Evolutionary conservation across 2,329 filamentous ascomycete species (phyloP).

Genomic region (Tolypocladium guangdongense): DNA sequence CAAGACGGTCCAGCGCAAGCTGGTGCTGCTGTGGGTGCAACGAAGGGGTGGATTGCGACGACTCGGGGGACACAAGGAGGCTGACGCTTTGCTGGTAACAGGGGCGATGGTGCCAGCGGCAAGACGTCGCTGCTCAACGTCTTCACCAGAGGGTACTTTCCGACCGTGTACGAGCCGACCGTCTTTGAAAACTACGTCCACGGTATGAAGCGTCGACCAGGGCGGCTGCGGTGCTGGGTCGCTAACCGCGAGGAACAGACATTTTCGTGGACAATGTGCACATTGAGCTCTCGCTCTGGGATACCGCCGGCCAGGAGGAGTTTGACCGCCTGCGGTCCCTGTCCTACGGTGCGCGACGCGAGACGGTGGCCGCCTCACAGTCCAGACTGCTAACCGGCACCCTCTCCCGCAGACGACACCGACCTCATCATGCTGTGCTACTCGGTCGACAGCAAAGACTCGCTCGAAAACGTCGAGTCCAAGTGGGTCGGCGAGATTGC

Average conservation of each 20-base stretch:
- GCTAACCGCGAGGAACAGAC: conserved; percentile 40
- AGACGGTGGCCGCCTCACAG: neutral
- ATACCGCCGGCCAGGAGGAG: conserved; percentile 97
- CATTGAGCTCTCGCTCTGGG: conserved; percentile 96
- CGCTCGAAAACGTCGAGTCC: conserved; percentile 93
- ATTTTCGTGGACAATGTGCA: conserved; percentile 97
- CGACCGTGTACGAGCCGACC: conserved; percentile 95
- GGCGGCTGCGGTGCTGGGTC: conserved; percentile 1
- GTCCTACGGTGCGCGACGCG: conserved; percentile 58
- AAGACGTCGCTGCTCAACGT: conserved; percentile 97
- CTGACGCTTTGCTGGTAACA: conserved; percentile 24
- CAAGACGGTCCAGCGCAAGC: conserved; percentile 89
- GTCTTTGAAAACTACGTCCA: conserved; percentile 99
- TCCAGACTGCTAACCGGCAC: neutral
- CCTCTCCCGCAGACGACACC: conserved; percentile 53
- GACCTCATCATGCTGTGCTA: conserved; percentile 99
- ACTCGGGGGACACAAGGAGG: neutral
- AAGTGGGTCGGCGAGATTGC: conserved; percentile 98
- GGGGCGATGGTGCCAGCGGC: conserved; percentile 90
- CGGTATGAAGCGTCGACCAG: conserved; percentile 41
- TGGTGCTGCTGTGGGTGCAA: conserved; percentile 65
- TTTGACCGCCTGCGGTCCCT: conserved; percentile 92
- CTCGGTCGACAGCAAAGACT: conserved; percentile 91
- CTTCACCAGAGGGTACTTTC: conserved; percentile 96
- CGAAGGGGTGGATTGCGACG: neutral